Evolutionary conservation across 108 stramenopile species (phyloP), one percentile per base, ranked within the genome.

Genomic region (Skeletonema tropicum): DNA sequence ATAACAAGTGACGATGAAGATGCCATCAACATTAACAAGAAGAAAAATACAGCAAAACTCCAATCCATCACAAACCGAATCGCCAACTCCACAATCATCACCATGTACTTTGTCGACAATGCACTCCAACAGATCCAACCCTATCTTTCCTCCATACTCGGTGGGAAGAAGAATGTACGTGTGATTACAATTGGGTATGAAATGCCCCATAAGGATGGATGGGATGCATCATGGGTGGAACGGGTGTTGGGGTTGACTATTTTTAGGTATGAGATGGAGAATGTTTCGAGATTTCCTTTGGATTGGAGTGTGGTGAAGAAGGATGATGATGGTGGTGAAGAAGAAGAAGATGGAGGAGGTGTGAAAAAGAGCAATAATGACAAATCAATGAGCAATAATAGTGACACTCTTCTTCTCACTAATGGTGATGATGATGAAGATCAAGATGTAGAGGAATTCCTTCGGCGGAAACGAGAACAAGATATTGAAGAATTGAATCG

Each of bases 101-200:
- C 92, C 67, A 89, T 90, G 88, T 93, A 93, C 73, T 93, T 95
- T 84, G 90, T 90, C 13, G 70, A 80, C 31, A 86, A 89, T 12
- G 92, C 90, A 33, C 64, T 95, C 52, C 39, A 71, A 30, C 77
- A 83, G 57, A 64, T 95, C 10, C 67, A 83, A 60, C 92, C 92
- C 0, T 66, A 86, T 7, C 68, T 95, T n/a, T 91, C 90, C 42
- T 64, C 78, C 32, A 64, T 78, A 13, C 70, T 92, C 64, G 66
- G 69, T 9, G 87, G 86, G 9, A 78, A 68, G 10, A 36, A 76
- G 2, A 80, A 86, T 49, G 75, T 73, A 2, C 80, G 86, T 0
- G 77, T 95, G 5, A 74, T 93, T 58, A 87, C 88, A 3, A 79
- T 89, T 55, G 94, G 92, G 61, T 95, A 95, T 66, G 83, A 85